Base-by-base conservation (phyloP, 2,329 filamentous ascomycete species). In the Xylaria sp. region DNA sequence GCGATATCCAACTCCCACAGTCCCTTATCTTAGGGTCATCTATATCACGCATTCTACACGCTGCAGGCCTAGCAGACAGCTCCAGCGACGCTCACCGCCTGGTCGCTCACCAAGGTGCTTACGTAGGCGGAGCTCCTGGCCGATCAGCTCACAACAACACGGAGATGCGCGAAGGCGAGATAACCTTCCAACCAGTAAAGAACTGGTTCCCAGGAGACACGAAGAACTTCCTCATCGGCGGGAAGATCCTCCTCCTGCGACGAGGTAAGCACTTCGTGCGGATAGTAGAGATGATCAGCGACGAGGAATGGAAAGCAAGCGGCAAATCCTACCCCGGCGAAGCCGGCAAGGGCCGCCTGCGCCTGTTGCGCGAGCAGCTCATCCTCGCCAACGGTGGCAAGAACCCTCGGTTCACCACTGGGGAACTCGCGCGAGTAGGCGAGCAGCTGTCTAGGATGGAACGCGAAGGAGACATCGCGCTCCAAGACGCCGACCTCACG, bases 211-310 rank as follows among this genome's bases (percentile, higher is more conserved):
- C 83, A 0, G 78, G 82, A 27, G 86, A 90, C 60, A 89, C 88
- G 0, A 74, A 82, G 65, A 85, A 87, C 62, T 91, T 85, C 73
- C 79, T 91, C 62, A 84, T 92, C 20, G 86, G 89, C 67, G 86
- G 77, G 63, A 82, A 84, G 69, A 71, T 90, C 53, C 79, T 90
- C 69, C 84, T 90, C 71, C 79, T 90, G 60, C 86, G 89, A 69
- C 87, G 84, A 74, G 88, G 88, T 70, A 90, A 89, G 79, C 85
- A 89, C 77, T 88, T 89, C 68, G 77, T 90, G 51, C 85, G 87
- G 51, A 83, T 90, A 69, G 81, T 90, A 58, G 81, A 89, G 77
- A 81, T 90, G 68, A 80, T 90, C 33, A 80, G 78, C 67, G 86
- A 90, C 73, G 80, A 86, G 53, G 83, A 84, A 66, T 89, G 85